A percentile compares a stretch with the other conserved stretches of the same genome.
These are phyloP conservation scores for Lactuca sativa DNA, from an alignment of 129 eudicot species.

Conservation along the genomic window DNA sequence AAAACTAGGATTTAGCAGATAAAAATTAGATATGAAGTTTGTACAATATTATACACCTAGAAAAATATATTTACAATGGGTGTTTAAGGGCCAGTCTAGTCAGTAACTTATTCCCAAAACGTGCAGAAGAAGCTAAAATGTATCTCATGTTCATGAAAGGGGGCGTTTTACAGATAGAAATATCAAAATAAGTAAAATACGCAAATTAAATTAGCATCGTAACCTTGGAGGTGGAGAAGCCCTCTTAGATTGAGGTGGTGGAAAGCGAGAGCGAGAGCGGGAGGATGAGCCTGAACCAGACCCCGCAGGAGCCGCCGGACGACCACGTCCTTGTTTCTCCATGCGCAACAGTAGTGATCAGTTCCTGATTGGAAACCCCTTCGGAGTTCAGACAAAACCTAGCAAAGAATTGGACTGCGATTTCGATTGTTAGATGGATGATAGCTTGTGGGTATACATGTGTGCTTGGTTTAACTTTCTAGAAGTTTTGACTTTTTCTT, in stretches of 20 bases:
- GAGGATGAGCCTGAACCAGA: constrained; percentile 41
- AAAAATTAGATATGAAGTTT: too few relatives aligned
- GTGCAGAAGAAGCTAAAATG: background rate
- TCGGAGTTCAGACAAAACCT: constrained; percentile 43
- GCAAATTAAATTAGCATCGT: background rate
- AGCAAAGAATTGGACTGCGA: background rate
- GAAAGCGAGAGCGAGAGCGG: constrained; percentile 62
- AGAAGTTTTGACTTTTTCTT: too few relatives aligned
- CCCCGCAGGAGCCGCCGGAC: constrained; percentile 48
- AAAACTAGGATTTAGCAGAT: background rate
- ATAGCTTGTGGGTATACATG: background rate
- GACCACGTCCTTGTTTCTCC: constrained; percentile 83
- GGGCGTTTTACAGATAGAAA: background rate
- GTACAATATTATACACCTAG: background rate
- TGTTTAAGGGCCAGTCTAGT: background rate
- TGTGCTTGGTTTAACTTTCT: too few relatives aligned
- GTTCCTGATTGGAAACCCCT: constrained; percentile 3
- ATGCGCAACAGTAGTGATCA: constrained; percentile 17
- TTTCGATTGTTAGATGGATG: background rate
- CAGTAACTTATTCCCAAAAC: background rate
- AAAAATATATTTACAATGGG: background rate
- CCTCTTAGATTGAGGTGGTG: constrained; percentile 68
- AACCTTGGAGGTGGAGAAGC: constrained; percentile 76
- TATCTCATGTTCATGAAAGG: background rate
- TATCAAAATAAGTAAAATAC: background rate